phyloP scores from a whole-genome alignment of 2,329 filamentous ascomycete species.

The Pseudophaeomoniella oleicola region DNA sequence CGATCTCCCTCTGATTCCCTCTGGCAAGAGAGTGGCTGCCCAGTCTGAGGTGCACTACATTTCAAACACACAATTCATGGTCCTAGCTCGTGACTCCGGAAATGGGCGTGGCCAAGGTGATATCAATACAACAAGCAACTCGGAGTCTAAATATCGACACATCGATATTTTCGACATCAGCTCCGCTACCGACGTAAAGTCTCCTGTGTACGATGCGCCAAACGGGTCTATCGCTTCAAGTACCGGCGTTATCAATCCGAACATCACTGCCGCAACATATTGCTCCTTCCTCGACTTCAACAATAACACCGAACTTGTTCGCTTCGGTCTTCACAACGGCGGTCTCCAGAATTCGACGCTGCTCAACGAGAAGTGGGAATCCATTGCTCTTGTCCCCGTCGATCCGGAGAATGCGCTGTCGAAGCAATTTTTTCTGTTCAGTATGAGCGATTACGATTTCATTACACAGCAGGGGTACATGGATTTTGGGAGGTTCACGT shows the following conservation, averaged over 20 bases:
- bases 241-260: constrained; percentile 37
- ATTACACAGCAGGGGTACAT: constrained; percentile 54
- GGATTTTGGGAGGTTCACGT: constrained; percentile 42
- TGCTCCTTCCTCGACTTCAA: constrained; percentile 58
- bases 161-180: constrained; percentile 55
- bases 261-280: constrained; percentile 44
- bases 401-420: constrained; percentile 28
- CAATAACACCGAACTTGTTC: constrained; percentile 46
- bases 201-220: constrained; percentile 19
- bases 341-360: constrained; percentile 42
- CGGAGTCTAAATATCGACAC: constrained; percentile 49
- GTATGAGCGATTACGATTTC: constrained; percentile 59
- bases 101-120: constrained; percentile 43
- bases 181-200: constrained; percentile 45
- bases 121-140: no score
- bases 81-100: constrained; percentile 49
- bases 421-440: constrained; percentile 53
- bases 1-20: constrained; percentile 43
- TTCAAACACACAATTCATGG: constrained; percentile 47
- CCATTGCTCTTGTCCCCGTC: constrained; percentile 46
- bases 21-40: constrained; percentile 41
- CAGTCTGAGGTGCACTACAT: constrained; percentile 57
- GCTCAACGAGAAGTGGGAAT: constrained; percentile 69
- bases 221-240: constrained; percentile 30
- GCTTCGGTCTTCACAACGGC: constrained; percentile 56